Evolutionary conservation across 441 rosid species (phyloP), one percentile per base, ranked within the genome.

Genomic region (Theobroma grandiflorum): DNA sequence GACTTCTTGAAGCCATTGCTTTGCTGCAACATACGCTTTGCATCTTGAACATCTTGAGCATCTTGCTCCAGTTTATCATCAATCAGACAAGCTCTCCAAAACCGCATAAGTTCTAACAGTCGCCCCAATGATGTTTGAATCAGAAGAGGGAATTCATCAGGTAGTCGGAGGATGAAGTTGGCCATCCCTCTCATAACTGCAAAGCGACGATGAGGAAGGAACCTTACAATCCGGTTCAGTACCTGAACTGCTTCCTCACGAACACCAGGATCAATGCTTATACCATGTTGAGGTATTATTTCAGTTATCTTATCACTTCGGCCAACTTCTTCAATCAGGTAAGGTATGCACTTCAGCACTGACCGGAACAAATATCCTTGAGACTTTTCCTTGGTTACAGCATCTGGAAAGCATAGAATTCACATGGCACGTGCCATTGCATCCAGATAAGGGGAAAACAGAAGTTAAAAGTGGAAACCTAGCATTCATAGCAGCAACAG

Each of bases 101-200:
- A 97, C 62, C 95, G 98, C 98, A 97, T 95, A 82, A 97, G 99
- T 82, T 97, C 99, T 85, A 97, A 85, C 84, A 97, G 83, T 78
- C 99, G 98, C 53, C 96, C 98, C 84, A 95, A 85, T 77, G 99
- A 95, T 43, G 98, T 95, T 89, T 95, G 98, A 87, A 95, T 95
- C 81, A 97, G 98, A 81, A 97, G 99, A 80, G 99, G 99, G 80
- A 91, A 97, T 81, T 97, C 99, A 85, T 97, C 99, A 81, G 99
- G 98, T 85, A 97, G 98, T 80, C 91, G 88, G 75, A 95, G 88
- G 79, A 93, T 86, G 86, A 97, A 97, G 89, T 94, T 97, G 75
- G 98, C 98, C 99, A 97, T 97, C 82, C 99, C 99, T 87, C 90
- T 94, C 94, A 97, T 97, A 77, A 95, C 99, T 79, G 99, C 95